Evolutionary conservation across 2,329 filamentous ascomycete species (phyloP).

Genomic region (Daldinia sp.): DNA sequence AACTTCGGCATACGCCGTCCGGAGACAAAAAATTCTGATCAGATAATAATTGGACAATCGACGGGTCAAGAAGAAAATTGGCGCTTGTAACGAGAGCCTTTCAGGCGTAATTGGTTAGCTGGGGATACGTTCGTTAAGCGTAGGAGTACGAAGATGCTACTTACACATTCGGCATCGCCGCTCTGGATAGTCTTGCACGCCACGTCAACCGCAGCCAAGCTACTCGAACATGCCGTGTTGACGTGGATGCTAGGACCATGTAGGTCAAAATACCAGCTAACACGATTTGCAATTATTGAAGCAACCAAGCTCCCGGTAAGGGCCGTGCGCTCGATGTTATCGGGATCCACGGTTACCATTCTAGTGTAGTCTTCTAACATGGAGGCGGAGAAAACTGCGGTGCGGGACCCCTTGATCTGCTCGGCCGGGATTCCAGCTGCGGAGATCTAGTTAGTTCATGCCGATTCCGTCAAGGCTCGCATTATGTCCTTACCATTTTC

Average conservation of each 20-base stretch:
- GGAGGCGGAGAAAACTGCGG: slow-evolving; percentile 22
- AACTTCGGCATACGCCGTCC: slow-evolving; percentile 37
- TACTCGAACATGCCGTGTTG: slow-evolving; percentile 37
- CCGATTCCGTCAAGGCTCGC: neutral
- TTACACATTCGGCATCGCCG: neutral
- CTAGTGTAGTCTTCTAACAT: slow-evolving; percentile 24
- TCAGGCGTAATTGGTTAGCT: neutral
- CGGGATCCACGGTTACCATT: slow-evolving; percentile 13
- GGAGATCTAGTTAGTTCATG: neutral
- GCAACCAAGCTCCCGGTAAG: slow-evolving; percentile 1
- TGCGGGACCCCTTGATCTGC: slow-evolving; percentile 13
- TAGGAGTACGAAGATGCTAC: slow-evolving; percentile 5
- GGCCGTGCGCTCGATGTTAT: neutral
- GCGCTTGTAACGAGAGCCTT: slow-evolving; percentile 21
- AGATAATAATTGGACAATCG: neutral
- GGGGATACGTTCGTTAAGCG: neutral
- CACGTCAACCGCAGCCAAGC: slow-evolving; percentile 28
- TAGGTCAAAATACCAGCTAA: slow-evolving; percentile 36
- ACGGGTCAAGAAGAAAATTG: slow-evolving; percentile 13
- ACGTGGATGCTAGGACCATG: slow-evolving; percentile 34
- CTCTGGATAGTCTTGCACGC: slow-evolving; percentile 35
- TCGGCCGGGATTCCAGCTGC: slow-evolving; percentile 26
- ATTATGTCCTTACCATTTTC: slow-evolving; percentile 8
- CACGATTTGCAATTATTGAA: slow-evolving; percentile 30
- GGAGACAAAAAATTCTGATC: slow-evolving; percentile 9